phyloP scores from a whole-genome alignment of 2,329 filamentous ascomycete species.

The Hypoxylon sp. region DNA sequence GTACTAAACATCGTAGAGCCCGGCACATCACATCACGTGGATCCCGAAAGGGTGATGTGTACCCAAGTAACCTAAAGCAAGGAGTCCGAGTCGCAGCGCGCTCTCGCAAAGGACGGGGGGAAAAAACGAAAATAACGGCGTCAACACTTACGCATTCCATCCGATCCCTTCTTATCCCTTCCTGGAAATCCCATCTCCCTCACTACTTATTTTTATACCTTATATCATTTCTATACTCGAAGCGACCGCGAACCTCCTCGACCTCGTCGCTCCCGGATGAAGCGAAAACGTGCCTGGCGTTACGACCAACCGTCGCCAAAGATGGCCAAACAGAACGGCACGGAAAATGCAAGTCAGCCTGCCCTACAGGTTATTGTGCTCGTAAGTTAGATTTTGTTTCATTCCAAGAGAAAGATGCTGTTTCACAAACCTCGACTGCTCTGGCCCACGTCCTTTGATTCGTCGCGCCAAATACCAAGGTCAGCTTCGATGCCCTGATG shows the following conservation, averaged over 20 bases:
- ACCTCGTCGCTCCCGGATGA: conserved; percentile 3
- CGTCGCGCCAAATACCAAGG: conserved; percentile 18
- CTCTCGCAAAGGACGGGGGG: conserved; percentile 9
- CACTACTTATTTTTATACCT: background rate
- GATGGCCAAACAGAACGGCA: conserved; percentile 34
- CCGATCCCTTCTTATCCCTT: background rate
- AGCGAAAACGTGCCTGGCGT: conserved; percentile 19
- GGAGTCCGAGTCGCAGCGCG: conserved; percentile 22
- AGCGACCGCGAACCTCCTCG: background rate
- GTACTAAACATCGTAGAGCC: conserved; percentile 1
- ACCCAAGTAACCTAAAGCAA: conserved; percentile 13
- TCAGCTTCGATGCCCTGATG: conserved; percentile 10
- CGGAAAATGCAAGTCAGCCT: conserved; percentile 46
- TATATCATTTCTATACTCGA: no score
- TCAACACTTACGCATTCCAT: conserved; percentile 17
- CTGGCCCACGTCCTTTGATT: conserved; percentile 26
- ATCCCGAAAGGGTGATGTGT: conserved; percentile 7
- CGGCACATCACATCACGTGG: conserved; percentile 29
- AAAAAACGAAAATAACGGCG: conserved; percentile 27
- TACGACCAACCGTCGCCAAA: conserved; percentile 21
- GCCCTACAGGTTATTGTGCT: conserved; percentile 78
- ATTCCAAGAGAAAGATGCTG: conserved; percentile 5
- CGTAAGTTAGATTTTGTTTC: conserved; percentile 59
- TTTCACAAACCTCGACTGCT: conserved; percentile 24
- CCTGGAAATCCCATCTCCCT: background rate